A percentile compares a stretch with the other conserved stretches of the same genome.
Conservation (phyloP, 306 rosid species). For the Prunus mira region DNA sequence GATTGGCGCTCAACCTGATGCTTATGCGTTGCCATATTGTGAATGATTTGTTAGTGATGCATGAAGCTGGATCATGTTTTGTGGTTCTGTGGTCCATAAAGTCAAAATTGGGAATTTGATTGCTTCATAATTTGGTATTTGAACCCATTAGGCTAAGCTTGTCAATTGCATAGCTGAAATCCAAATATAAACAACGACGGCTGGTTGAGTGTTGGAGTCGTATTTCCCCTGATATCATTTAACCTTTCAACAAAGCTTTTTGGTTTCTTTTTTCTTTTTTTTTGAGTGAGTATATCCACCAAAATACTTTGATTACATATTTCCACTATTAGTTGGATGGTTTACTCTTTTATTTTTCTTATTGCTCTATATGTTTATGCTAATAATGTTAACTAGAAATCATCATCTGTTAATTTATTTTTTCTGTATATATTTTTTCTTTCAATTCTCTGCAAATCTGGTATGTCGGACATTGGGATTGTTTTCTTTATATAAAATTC, state of each 20-base stretch:
- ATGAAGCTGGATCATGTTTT: neutral
- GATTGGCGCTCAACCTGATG: neutral
- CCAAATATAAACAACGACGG: neutral
- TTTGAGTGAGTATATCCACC: no score
- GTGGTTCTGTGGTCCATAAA: neutral
- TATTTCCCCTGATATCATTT: neutral
- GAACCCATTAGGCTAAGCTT: neutral
- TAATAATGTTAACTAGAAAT: neutral
- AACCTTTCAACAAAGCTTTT: neutral
- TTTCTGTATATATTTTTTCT: neutral
- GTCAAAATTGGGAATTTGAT: neutral
- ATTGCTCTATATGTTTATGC: neutral
- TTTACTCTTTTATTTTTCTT: neutral
- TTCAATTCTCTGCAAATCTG: neutral
- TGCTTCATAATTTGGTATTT: neutral
- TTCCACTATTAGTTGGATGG: neutral
- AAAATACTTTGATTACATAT: neutral
- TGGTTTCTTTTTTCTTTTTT: no score
- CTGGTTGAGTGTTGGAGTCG: neutral
- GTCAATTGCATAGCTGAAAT: neutral
- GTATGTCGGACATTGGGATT: neutral
- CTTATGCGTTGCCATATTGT: neutral
- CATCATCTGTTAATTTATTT: neutral
- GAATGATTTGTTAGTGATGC: neutral
- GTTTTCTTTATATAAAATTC: constrained; percentile 22